Evolutionary conservation across 2,329 filamentous ascomycete species (phyloP).

Genomic region (Aureobasidium sp.): DNA sequence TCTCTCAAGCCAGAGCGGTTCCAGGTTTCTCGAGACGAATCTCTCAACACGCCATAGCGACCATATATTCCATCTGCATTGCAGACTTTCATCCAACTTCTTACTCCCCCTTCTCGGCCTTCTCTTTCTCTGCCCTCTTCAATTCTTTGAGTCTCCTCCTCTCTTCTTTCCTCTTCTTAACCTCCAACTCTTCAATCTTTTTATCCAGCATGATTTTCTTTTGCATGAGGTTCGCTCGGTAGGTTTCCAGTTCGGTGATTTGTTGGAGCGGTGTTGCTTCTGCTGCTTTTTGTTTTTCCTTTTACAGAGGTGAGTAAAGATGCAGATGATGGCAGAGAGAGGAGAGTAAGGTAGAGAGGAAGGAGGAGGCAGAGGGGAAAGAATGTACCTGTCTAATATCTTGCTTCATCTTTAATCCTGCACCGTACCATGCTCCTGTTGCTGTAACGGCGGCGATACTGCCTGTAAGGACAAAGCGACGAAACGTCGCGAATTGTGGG

Average conservation of each 20-base stretch:
- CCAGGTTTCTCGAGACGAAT: too few relatives aligned
- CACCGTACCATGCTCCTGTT: conserved; percentile 51
- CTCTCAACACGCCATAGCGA: too few relatives aligned
- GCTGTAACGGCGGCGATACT: conserved; percentile 49
- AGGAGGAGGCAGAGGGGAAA: neutral
- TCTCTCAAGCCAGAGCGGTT: neutral
- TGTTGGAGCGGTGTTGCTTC: conserved; percentile 46
- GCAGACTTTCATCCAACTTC: neutral
- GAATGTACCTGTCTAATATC: conserved; percentile 43
- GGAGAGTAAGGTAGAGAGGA: neutral
- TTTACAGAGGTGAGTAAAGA: too few relatives aligned
- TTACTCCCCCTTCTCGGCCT: conserved; percentile 1
- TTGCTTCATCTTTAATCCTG: conserved; percentile 46
- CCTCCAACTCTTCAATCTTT: conserved; percentile 46
- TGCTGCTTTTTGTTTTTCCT: conserved; percentile 33
- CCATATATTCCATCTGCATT: too few relatives aligned
- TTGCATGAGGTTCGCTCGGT: conserved; percentile 40
- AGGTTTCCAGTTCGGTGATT: conserved; percentile 45
- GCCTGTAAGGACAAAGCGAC: conserved; percentile 45
- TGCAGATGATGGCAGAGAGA: neutral
- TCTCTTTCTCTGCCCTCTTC: neutral
- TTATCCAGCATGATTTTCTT: conserved; percentile 47
- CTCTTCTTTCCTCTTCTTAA: conserved; percentile 23
- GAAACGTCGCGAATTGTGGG: conserved; percentile 24
- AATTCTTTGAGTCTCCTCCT: neutral